Evolutionary conservation across 257 asterid species (phyloP).

Genomic region (Solanum lignicaule): DNA sequence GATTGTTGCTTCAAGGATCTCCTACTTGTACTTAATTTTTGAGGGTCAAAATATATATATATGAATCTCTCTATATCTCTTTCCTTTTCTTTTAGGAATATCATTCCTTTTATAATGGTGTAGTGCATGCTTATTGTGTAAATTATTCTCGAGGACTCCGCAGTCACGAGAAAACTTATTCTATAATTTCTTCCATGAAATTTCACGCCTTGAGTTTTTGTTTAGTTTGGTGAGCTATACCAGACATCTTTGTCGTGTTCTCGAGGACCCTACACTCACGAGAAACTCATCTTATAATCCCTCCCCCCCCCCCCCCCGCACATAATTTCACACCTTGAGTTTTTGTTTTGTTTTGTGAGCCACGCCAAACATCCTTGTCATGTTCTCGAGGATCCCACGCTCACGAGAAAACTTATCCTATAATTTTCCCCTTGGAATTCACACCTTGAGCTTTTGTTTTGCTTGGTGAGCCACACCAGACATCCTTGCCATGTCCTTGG

Average conservation of each 20-base stretch:
- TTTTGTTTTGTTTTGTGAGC: too few relatives aligned
- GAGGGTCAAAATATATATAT: neutral
- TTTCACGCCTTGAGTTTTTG: too few relatives aligned
- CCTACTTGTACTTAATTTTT: neutral
- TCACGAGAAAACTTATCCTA: neutral
- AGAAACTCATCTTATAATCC: too few relatives aligned
- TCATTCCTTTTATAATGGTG: neutral
- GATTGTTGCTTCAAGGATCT: neutral
- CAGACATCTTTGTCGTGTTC: too few relatives aligned
- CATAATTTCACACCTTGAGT: too few relatives aligned
- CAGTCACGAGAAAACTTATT: neutral
- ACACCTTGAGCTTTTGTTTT: neutral
- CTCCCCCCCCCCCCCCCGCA: too few relatives aligned
- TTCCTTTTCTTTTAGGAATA: neutral
- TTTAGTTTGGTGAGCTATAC: too few relatives aligned
- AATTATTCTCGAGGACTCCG: neutral
- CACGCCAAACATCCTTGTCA: too few relatives aligned
- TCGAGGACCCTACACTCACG: too few relatives aligned
- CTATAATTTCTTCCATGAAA: too few relatives aligned
- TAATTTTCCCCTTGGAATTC: neutral
- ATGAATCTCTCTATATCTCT: neutral
- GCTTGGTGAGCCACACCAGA: conserved; percentile 16
- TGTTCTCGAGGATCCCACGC: too few relatives aligned
- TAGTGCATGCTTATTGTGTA: neutral
- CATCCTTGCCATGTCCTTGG: neutral